A percentile compares a stretch with the other conserved stretches of the same genome.
phyloP scores from a whole-genome alignment of 2,329 filamentous ascomycete species.

The Lachnellula hyalina region DNA sequence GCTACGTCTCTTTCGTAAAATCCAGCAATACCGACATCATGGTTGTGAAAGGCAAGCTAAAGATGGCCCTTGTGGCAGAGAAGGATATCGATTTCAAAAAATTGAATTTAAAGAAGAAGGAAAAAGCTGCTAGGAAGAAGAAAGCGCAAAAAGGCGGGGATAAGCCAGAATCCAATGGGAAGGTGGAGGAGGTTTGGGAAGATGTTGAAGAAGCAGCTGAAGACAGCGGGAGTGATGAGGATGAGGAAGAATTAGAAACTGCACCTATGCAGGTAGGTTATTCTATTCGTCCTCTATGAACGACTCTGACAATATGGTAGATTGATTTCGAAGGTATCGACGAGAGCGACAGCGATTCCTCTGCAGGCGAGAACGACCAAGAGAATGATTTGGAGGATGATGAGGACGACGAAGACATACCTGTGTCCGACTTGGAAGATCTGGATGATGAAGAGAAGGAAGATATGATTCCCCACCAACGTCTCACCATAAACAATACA shows the following conservation, averaged over 20 bases:
- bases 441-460: conserved; percentile 73
- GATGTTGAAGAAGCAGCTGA: conserved; percentile 35
- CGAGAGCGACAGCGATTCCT: conserved; percentile 54
- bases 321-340: conserved; percentile 51
- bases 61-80: conserved; percentile 49
- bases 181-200: conserved; percentile 36
- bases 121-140: conserved; percentile 39
- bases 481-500: conserved; percentile 96
- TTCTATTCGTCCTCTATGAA: not conserved
- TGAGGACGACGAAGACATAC: conserved; percentile 80
- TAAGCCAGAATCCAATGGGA: conserved; percentile 24
- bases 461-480: conserved; percentile 84
- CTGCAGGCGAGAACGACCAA: conserved; percentile 43
- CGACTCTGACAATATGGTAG: conserved; percentile 28
- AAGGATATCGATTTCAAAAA: conserved; percentile 51
- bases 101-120: conserved; percentile 33
- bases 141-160: conserved; percentile 41
- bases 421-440: conserved; percentile 81
- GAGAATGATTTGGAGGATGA: conserved; percentile 48
- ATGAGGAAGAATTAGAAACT: conserved; percentile 14
- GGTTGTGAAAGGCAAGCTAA: conserved; percentile 41
- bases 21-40: conserved; percentile 22
- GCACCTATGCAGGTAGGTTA: conserved; percentile 21
- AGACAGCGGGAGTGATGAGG: conserved; percentile 36
- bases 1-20: not conserved